phyloP scores from a whole-genome alignment of 2,329 filamentous ascomycete genomes.

The Teratosphaeria nubilosa region DNA sequence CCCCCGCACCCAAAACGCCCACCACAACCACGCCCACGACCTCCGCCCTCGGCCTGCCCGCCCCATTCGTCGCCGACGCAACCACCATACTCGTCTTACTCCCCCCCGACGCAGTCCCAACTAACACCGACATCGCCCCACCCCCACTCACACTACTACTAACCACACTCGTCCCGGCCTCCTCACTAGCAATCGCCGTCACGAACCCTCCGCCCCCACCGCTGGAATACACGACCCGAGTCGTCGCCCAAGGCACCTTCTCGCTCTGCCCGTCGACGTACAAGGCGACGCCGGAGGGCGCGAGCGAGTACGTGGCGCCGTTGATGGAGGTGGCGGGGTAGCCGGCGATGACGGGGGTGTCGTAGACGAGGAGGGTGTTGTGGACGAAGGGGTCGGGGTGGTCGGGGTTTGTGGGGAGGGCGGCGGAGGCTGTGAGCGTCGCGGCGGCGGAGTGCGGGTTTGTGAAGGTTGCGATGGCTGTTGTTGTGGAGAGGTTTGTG shows the following conservation, averaged over 20 bases:
- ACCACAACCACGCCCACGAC: too few species aligned
- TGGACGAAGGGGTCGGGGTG: not conserved
- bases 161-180: not conserved
- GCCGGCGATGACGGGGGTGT: not conserved
- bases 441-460: not conserved
- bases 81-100: too few species aligned
- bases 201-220: not conserved
- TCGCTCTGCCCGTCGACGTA: not conserved
- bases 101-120: not conserved
- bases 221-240: not conserved
- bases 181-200: not conserved
- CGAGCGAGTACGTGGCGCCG: not conserved
- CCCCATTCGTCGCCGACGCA: not conserved
- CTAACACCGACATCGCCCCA: not conserved
- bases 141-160: not conserved
- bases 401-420: not conserved
- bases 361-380: not conserved
- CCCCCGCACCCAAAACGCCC: too few species aligned
- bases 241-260: not conserved
- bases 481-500: not conserved
- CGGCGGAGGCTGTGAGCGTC: not conserved
- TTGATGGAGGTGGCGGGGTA: not conserved
- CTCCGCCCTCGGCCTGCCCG: too few species aligned
- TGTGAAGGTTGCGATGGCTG: not conserved
- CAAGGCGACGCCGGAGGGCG: not conserved